Base-by-base conservation (phyloP, 306 rosid species). In the Castanea sativa region DNA sequence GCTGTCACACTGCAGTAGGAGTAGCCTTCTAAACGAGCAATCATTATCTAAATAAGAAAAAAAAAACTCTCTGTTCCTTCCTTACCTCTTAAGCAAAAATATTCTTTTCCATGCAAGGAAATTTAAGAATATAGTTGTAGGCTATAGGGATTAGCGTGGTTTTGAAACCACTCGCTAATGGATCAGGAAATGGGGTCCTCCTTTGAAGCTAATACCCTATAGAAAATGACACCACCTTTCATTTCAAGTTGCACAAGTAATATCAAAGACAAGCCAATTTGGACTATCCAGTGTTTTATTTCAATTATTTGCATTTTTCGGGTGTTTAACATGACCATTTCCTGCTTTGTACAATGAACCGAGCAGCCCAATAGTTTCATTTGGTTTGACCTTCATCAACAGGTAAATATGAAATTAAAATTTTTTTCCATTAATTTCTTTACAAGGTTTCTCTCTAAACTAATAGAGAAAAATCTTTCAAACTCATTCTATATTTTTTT, bases 201-300 rank as follows among this genome's bases (percentile, higher is more conserved):
- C 29, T 25, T 60, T 29, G 27, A 4, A 25, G 68, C n/a, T 5
- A 60, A 25, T 25, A 61, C 7, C 4, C 1, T 25, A 25, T 61
- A 27, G 38, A 61, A 13, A 61, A 61, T 14, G 33, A 14, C 19
- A 10, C 13, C 49, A 4, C 23, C 45, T 15, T 18, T 41, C 11
- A 33, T 20, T 49, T 55, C 78, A 38, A 16, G 38, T 72, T 73
- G 83, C 69, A 21, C 70, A 63, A 60, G 68, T 61, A n/a, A 25
- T 41, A 7, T 18, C 4, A 49, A 49, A 49, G 61, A 5, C 30
- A 21, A 16, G 14, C 53, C 61, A 13, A 27, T 63, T 12, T 77
- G 13, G 80, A 53, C 80, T 38, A 19, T 2, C 11, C 33, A 13
- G 38, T 19, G 30, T 38, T 25, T 21, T 27, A 19, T 41, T 71